Conservation (phyloP, 306 rosid genomes). For the Astragalus glycyphyllos region DNA sequence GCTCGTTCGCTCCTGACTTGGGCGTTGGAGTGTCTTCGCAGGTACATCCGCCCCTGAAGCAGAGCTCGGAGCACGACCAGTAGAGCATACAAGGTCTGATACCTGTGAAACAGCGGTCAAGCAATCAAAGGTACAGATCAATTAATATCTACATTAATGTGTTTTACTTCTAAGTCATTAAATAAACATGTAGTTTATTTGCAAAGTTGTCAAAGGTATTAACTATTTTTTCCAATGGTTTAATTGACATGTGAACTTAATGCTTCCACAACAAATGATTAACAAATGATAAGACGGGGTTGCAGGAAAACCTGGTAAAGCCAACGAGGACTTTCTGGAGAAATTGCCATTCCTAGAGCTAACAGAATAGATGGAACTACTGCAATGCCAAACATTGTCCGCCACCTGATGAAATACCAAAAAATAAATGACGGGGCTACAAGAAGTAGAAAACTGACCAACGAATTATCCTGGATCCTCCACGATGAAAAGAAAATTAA, state of each 20-base stretch:
- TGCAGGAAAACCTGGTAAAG: conserved; percentile 78
- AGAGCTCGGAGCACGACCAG: too few species aligned
- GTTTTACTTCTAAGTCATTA: background rate
- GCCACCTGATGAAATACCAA: conserved; percentile 70
- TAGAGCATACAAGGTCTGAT: too few species aligned
- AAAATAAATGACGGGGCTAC: background rate
- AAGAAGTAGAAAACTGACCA: conserved; percentile 19
- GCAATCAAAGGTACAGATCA: too few species aligned
- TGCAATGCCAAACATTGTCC: conserved; percentile 92
- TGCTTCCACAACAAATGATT: conserved; percentile 34
- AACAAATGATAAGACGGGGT: conserved; percentile 28
- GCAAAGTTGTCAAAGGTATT: background rate
- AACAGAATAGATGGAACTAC: conserved; percentile 81
- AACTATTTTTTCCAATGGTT: background rate
- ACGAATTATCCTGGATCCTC: conserved; percentile 4
- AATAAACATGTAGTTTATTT: too few species aligned
- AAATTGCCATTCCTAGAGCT: conserved; percentile 89
- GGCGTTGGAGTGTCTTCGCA: too few species aligned
- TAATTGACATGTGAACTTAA: background rate
- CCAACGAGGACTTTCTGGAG: conserved; percentile 99
- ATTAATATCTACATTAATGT: background rate
- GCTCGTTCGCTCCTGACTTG: too few species aligned
- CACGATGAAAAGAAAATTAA: conserved; percentile 25
- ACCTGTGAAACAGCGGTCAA: too few species aligned
- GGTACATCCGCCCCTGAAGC: too few species aligned